Evolutionary conservation across 768 basidiomycete genomes (phyloP), one percentile per base, ranked within the genome.

Genomic region (Leccinum pellstonianum): DNA sequence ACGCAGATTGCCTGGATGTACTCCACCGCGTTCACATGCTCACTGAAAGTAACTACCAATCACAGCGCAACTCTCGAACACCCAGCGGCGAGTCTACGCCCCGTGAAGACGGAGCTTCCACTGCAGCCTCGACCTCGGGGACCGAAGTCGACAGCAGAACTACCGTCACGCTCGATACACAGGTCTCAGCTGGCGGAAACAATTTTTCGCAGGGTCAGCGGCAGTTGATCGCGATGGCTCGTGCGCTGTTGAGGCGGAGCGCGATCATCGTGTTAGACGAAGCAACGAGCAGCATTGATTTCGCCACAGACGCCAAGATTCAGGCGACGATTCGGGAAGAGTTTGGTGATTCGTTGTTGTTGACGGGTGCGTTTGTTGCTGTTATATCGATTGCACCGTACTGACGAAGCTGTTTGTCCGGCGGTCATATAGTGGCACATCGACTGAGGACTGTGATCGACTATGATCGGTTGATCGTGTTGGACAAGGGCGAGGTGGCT

Each of bases 171-270:
- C 79, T 96, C 4, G 85, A 91, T 19, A 91, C 88, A 0, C 85
- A 88, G 60, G 88, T 96, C 9, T 91, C 91, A 1, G 81, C 91
- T 1, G 93, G 93, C 0, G 94, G 94, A 0, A 80, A 86, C 31
- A 96, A 97, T 76, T 95, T 97, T 73, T 95, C 91, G 1, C 91
- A 94, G 60, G 95, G 95, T 10, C 94, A 98, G 69, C 74, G 93
- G 10, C 95, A 98, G 66, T 76, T 93, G 15, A 89, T 94, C 55
- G 88, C 91, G 1, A 88, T 93, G 88, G 92, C 91, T 0, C 82
- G 92, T 5, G 91, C 92, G 0, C 76, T 93, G 21, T 77, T 93
- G 31, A 78, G 90, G 17, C 81, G 83, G 7, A 90, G 86, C 67
- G 76, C 86, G 12, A 84, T 93, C 63, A 86, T 93, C 54, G 82